Conservation (phyloP, 371 early-diverging fungal species). For the Mucor lusitanicus region DNA sequence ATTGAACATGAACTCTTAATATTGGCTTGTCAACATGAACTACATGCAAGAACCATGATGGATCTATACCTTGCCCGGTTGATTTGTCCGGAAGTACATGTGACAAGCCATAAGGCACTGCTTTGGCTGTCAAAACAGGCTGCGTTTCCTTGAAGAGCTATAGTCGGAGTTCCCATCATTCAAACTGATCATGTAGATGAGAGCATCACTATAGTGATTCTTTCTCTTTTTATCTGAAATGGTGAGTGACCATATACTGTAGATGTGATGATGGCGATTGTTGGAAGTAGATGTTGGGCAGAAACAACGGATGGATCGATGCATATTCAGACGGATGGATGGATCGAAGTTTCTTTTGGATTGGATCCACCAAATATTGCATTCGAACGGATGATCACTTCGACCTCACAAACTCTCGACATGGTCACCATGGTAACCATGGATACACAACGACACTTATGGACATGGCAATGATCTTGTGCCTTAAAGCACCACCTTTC, state of each 20-base stretch:
- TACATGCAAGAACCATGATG: neutral
- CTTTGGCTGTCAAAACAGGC: neutral
- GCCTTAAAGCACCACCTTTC: neutral
- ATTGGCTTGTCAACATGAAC: neutral
- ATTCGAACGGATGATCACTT: neutral
- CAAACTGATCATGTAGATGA: neutral
- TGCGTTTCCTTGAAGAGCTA: neutral
- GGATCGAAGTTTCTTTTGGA: constrained; percentile 1
- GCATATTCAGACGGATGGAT: constrained; percentile 8
- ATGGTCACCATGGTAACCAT: neutral
- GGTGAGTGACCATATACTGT: constrained; percentile 24
- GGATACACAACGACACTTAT: neutral
- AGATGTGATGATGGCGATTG: neutral
- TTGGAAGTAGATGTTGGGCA: neutral
- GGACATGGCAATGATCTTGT: neutral
- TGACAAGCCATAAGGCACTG: neutral
- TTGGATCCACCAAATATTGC: neutral
- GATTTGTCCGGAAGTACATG: neutral
- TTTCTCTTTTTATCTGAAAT: constrained; percentile 33
- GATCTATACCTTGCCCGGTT: neutral
- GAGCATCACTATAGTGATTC: constrained; percentile 3
- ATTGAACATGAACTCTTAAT: neutral
- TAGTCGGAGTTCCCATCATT: neutral
- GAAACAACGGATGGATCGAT: constrained; percentile 14
- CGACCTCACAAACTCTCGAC: neutral